A percentile compares a stretch with the other conserved stretches of the same genome.
phyloP scores from a whole-genome alignment of 768 basidiomycete genomes.

The Chalciporus chontae region DNA sequence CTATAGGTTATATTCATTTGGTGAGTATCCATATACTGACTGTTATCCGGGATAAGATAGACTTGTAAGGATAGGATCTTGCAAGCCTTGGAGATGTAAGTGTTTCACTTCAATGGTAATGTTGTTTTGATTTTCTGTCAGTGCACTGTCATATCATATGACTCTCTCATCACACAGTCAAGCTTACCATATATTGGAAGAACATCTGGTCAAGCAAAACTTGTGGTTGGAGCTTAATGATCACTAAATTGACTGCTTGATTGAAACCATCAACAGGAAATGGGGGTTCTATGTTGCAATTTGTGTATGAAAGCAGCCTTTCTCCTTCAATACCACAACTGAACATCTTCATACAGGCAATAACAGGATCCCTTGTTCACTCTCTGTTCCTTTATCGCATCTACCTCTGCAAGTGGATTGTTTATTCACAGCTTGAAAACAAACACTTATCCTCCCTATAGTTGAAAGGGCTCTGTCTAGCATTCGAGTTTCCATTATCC shows the following conservation, averaged over 20 bases:
- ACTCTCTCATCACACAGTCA: constrained; percentile 5
- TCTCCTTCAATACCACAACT: background rate
- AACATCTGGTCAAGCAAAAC: background rate
- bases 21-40: constrained; percentile 8
- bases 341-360: constrained; percentile 6
- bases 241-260: background rate
- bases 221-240: constrained; percentile 6
- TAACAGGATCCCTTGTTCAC: constrained; percentile 23
- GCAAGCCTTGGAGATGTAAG: constrained; percentile 19
- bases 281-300: constrained; percentile 9
- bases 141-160: constrained; percentile 12
- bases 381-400: constrained; percentile 21
- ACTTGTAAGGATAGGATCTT: constrained; percentile 14
- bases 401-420: constrained; percentile 16
- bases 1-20: constrained; percentile 19
- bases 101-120: background rate
- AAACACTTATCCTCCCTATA: background rate
- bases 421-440: background rate
- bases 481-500: constrained; percentile 3
- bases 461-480: constrained; percentile 4
- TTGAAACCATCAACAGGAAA: constrained; percentile 8
- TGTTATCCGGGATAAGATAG: background rate
- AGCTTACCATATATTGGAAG: background rate
- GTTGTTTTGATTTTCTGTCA: background rate
- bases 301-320: constrained; percentile 9